Evolutionary conservation across 75 land plant species (phyloP).

Genomic region (Selaginella moellendorffii): DNA sequence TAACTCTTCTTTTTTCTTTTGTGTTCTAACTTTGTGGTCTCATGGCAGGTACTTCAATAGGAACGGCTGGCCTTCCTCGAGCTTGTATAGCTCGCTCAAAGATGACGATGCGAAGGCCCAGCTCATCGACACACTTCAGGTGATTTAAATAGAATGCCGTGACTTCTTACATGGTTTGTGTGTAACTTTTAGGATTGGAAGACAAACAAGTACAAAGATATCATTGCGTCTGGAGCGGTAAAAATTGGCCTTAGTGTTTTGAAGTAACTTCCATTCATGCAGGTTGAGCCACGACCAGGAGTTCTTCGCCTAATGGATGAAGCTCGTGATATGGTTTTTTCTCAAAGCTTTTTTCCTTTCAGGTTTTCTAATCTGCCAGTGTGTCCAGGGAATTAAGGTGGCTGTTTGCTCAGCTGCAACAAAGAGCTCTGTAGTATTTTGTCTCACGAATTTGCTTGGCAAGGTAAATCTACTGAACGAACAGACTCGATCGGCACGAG

Average conservation of each 20-base stretch:
- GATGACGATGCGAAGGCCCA: conserved; percentile 41
- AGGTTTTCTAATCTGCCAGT: too few relatives aligned
- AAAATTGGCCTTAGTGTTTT: conserved; percentile 11
- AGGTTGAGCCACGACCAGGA: background rate
- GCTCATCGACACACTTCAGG: conserved; percentile 81
- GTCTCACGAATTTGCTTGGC: conserved; percentile 83
- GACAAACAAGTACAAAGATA: conserved; percentile 82
- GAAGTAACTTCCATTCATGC: background rate
- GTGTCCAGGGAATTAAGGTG: conserved; percentile 58
- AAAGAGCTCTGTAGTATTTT: conserved; percentile 90
- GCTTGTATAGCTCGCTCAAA: conserved; percentile 24
- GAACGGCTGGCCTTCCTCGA: conserved; percentile 89
- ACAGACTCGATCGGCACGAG: background rate
- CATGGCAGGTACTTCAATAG: conserved; percentile 66
- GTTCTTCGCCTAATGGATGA: background rate
- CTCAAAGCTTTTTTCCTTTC: too few relatives aligned
- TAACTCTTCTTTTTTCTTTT: background rate
- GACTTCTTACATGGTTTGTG: too few relatives aligned
- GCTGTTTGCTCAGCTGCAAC: conserved; percentile 99
- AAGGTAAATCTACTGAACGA: conserved; percentile 39
- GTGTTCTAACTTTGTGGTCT: background rate
- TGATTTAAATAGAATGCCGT: too few relatives aligned
- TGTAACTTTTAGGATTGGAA: conserved; percentile 82
- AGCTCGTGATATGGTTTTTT: background rate
- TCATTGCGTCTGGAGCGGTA: conserved; percentile 85